phyloP scores from a whole-genome alignment of 2,329 filamentous ascomycete genomes.

The Aaosphaeria arxii region DNA sequence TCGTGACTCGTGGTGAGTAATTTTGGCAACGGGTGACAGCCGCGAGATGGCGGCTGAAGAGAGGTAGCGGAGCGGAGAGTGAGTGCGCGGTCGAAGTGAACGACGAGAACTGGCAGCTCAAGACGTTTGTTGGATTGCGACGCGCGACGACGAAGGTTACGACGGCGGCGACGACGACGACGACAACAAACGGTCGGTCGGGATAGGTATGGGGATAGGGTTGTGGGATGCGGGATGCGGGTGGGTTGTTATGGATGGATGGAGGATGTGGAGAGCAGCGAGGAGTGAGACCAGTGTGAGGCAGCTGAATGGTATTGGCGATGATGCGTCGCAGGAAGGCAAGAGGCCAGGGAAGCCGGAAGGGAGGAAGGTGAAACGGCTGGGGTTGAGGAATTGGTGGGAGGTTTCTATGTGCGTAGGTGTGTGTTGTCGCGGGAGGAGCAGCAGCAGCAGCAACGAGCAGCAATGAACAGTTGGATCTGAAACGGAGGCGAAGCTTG shows the following conservation, averaged over 20 bases:
- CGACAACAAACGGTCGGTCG: too few species aligned
- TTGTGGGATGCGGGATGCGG: too few species aligned
- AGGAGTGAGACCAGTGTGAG: conserved; percentile 26
- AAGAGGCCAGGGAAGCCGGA: background rate
- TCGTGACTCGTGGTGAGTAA: conserved; percentile 55
- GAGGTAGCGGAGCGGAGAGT: conserved; percentile 14
- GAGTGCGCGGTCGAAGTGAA: conserved; percentile 5
- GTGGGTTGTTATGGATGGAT: conserved; percentile 10
- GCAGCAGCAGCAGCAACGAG: too few species aligned
- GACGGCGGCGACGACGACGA: too few species aligned
- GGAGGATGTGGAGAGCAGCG: conserved; percentile 19
- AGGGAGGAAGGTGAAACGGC: conserved; percentile 15
- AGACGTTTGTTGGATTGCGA: background rate
- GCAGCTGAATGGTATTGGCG: conserved; percentile 9
- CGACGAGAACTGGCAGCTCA: background rate
- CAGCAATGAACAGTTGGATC: conserved; percentile 5
- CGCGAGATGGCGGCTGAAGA: conserved; percentile 32
- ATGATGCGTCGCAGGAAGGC: conserved; percentile 1
- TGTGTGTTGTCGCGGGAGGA: too few species aligned
- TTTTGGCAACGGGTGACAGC: conserved; percentile 44
- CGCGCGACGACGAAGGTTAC: background rate
- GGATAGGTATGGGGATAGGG: background rate
- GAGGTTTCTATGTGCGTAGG: background rate
- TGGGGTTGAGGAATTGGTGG: conserved; percentile 1
- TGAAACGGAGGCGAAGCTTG: conserved; percentile 18